Evolutionary conservation across 2,329 filamentous ascomycete genomes (phyloP), one percentile per base, ranked within the genome.

Genomic region (Fusarium marasasianum): DNA sequence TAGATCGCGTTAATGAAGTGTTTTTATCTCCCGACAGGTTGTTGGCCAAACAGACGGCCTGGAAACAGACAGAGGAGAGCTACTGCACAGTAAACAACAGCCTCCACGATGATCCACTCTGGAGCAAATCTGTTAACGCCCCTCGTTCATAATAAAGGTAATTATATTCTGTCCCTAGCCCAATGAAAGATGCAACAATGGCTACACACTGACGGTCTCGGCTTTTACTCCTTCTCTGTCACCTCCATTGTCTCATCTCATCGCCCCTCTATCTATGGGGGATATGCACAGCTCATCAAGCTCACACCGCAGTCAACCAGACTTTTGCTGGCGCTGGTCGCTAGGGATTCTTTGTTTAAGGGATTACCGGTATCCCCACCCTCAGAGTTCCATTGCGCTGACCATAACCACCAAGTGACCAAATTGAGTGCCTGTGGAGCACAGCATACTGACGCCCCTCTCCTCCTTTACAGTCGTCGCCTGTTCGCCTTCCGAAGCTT

Each of bases 311-410:
- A 63, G 24, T 56, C 41, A 26, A 67, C 24, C 63, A 65, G 55
- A 54, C 24, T 40, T 61, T 73, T 58, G 56, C 64, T 61, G 55
- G 45, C 55, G 56, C 64, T 63, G 55, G 24, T 41, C 13, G 20
- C 51, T 41, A 40, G 53, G 50, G n/a, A 53, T 51, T 54, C 40
- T 67, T 55, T 62, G 55, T 71, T 67, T 59, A 73, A 63, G 58
- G 62, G 53, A 62, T 71, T 33, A 26, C 24, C 24, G 24, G 24
- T 26, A 70, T 75, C 67, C 54, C 74, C 69, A 77, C 72, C 47
- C 40, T 44, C n/a, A 62, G 55, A 50, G 66, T 72, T 66, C 63
- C 66, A 62, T 74, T 71, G 63, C 66, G 69, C 69, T 77, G 73
- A 73, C 73, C 75, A 65, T 59, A 26, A 53, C 54, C 56, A 59